phyloP scores from a whole-genome alignment of 202 grass and related monocot genomes.

The Zizania palustris region DNA sequence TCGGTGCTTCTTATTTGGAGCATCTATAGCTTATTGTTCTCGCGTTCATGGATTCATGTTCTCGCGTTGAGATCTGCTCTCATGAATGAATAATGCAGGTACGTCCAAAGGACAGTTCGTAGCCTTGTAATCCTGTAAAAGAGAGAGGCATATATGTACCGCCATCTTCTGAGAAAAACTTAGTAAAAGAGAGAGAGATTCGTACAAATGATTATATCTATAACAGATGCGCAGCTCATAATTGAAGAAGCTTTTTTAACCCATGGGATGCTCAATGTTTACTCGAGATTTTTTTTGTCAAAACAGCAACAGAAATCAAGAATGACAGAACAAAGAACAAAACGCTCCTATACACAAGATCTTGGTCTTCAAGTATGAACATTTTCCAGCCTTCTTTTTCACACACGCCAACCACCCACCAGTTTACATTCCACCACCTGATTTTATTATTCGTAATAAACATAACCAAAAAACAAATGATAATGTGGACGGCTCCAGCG shows the following conservation, averaged over 20 bases:
- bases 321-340: slow-evolving; percentile 37
- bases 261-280: not conserved
- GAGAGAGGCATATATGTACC: not conserved
- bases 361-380: slow-evolving; percentile 60
- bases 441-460: slow-evolving; percentile 58
- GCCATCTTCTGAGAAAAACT: not conserved
- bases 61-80: not conserved
- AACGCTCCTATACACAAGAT: slow-evolving; percentile 65
- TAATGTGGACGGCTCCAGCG: slow-evolving; percentile 42
- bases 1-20: slow-evolving; percentile 30
- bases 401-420: slow-evolving; percentile 51
- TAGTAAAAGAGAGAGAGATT: not conserved
- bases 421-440: slow-evolving; percentile 47
- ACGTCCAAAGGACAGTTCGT: not conserved
- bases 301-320: slow-evolving; percentile 41
- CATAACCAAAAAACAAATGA: slow-evolving; percentile 33
- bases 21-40: slow-evolving; percentile 6
- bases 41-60: slow-evolving; percentile 8
- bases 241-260: not conserved
- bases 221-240: not conserved
- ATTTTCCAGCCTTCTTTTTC: slow-evolving; percentile 29
- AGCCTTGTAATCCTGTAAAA: not conserved
- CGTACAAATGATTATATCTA: not conserved
- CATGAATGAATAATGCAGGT: not conserved
- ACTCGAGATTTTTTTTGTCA: slow-evolving; percentile 17